These are phyloP conservation scores for Ophiostoma ulmi DNA, from an alignment of 2,329 filamentous ascomycete species.

Conservation along the genomic window DNA sequence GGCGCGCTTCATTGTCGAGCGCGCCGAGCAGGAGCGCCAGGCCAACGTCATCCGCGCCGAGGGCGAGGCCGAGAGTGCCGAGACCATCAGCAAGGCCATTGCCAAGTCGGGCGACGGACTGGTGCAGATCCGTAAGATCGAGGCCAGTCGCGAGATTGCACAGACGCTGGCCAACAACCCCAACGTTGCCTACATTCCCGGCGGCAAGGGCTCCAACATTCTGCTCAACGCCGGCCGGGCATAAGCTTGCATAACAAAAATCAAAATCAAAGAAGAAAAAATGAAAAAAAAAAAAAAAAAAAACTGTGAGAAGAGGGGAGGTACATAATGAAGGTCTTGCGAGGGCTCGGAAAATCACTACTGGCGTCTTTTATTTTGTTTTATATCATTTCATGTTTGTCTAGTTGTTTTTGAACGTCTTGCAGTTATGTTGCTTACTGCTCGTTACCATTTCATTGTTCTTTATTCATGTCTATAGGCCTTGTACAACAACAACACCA, in stretches of 20 bases:
- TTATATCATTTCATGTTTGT: neutral
- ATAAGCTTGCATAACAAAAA: slow-evolving; percentile 27
- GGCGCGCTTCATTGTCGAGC: slow-evolving; percentile 96
- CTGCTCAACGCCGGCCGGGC: slow-evolving; percentile 49
- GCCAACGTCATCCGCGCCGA: slow-evolving; percentile 97
- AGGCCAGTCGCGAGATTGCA: slow-evolving; percentile 93
- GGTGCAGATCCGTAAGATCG: slow-evolving; percentile 93
- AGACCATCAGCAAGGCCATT: slow-evolving; percentile 86
- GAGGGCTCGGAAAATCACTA: slow-evolving; percentile 22
- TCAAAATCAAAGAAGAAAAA: neutral
- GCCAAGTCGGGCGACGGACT: slow-evolving; percentile 89
- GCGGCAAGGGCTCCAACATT: slow-evolving; percentile 55
- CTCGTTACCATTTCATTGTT: slow-evolving; percentile 7
- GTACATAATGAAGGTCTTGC: slow-evolving; percentile 12
- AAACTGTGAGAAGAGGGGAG: neutral
- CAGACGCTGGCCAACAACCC: slow-evolving; percentile 83
- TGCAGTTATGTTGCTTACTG: neutral
- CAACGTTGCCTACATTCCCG: slow-evolving; percentile 90
- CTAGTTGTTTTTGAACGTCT: neutral
- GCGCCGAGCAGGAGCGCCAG: slow-evolving; percentile 96
- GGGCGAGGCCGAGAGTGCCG: slow-evolving; percentile 93
- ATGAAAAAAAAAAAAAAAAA: neutral
- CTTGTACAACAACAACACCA: slow-evolving; percentile 22
- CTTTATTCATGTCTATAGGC: slow-evolving; percentile 10
- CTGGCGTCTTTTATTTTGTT: slow-evolving; percentile 21